A percentile compares a stretch with the other conserved stretches of the same genome.
phyloP scores from a whole-genome alignment of 2,329 filamentous ascomycete genomes.

The Neurospora sp. region DNA sequence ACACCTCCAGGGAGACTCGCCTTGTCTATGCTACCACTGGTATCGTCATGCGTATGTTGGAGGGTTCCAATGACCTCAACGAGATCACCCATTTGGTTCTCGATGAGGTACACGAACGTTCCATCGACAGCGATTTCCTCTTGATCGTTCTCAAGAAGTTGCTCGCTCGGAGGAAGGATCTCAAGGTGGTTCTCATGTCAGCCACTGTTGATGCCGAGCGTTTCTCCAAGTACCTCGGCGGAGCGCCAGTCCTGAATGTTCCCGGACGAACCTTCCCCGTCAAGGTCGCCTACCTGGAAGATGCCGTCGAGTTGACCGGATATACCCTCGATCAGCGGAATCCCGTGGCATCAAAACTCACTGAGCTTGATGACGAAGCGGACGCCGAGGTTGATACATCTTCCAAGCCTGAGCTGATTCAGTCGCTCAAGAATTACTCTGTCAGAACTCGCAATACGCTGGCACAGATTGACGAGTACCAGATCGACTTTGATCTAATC shows the following conservation, averaged over 20 bases:
- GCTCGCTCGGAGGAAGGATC: slow-evolving; percentile 67
- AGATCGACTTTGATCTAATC: slow-evolving; percentile 82
- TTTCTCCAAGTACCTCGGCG: slow-evolving; percentile 80
- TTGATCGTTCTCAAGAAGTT: slow-evolving; percentile 96
- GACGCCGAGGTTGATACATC: slow-evolving; percentile 43
- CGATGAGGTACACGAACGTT: slow-evolving; percentile 98
- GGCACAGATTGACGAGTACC: slow-evolving; percentile 76
- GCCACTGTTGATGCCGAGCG: slow-evolving; percentile 88
- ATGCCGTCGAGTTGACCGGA: slow-evolving; percentile 80
- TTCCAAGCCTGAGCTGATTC: slow-evolving; percentile 46
- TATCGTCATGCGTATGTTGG: slow-evolving; percentile 97
- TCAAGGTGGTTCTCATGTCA: slow-evolving; percentile 99
- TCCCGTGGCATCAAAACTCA: slow-evolving; percentile 38
- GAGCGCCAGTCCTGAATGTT: slow-evolving; percentile 79
- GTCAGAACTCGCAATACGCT: slow-evolving; percentile 65
- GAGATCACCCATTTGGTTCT: slow-evolving; percentile 91
- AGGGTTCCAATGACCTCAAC: slow-evolving; percentile 73
- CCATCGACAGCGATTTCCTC: slow-evolving; percentile 90
- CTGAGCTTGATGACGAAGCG: slow-evolving; percentile 54
- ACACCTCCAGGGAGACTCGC: slow-evolving; percentile 69
- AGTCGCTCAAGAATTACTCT: slow-evolving; percentile 64
- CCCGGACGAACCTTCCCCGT: slow-evolving; percentile 93
- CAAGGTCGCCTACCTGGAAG: slow-evolving; percentile 77
- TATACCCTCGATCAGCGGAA: slow-evolving; percentile 49
- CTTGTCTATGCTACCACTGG: slow-evolving; percentile 84